Evolutionary conservation across 352 stramenopile genomes (phyloP).

Genomic region (Globisporangium splendens): DNA sequence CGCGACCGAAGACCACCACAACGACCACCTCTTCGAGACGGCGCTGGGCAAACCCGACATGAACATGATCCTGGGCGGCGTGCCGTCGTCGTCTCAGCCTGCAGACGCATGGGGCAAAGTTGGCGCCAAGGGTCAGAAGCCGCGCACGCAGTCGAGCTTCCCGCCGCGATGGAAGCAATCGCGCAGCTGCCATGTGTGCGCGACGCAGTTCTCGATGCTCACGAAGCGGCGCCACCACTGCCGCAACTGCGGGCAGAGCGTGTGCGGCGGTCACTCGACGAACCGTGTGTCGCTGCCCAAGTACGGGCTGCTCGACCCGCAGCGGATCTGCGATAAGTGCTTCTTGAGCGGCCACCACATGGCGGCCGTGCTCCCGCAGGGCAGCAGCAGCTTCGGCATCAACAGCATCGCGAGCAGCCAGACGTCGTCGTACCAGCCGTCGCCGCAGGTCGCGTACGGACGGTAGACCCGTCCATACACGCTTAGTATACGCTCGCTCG

Average conservation of each 20-base stretch:
- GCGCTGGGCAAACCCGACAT: constrained; percentile 2
- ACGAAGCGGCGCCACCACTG: constrained; percentile 82
- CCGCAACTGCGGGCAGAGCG: constrained; percentile 75
- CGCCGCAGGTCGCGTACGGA: constrained; percentile 18
- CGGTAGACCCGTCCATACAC: not conserved
- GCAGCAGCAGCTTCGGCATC: constrained; percentile 32
- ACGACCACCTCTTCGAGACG: constrained; percentile 22
- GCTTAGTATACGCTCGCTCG: no score
- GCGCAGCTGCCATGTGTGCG: constrained; percentile 66
- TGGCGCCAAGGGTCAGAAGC: constrained; percentile 5
- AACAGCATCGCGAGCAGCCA: constrained; percentile 30
- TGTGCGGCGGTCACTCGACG: constrained; percentile 70
- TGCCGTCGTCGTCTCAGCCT: not conserved
- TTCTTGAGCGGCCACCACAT: constrained; percentile 69
- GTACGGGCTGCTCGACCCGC: constrained; percentile 63
- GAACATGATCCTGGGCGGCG: constrained; percentile 1
- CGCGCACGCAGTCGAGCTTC: constrained; percentile 50
- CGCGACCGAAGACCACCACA: constrained; percentile 43
- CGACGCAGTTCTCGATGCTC: constrained; percentile 44
- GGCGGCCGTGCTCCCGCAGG: constrained; percentile 23
- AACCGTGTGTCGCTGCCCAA: constrained; percentile 77
- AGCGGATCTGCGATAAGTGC: constrained; percentile 79
- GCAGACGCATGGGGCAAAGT: constrained; percentile 11
- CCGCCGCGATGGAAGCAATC: constrained; percentile 77
- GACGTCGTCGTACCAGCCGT: constrained; percentile 31